Base-by-base conservation (phyloP, 495 filamentous ascomycete species). In the Xylaria palmicola region DNA sequence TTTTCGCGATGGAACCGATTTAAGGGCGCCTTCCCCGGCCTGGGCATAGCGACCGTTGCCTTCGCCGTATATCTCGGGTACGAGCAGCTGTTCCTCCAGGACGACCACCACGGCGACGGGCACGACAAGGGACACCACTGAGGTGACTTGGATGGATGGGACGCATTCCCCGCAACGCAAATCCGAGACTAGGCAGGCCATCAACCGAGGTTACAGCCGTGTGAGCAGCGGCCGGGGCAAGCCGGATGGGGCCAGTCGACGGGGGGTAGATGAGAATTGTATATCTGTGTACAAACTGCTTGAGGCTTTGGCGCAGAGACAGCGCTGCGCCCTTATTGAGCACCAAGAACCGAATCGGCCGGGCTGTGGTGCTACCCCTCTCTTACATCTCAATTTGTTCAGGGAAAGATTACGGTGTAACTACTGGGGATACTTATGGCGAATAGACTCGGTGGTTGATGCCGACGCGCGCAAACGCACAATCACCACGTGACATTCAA, bases 1-100 rank as follows among this genome's bases (percentile, higher is more conserved):
- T 98, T 97, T 83, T 87, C 86, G 58, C 85, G 93, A 54, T 89
- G 76, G 74, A 93, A 95, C 79, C 90, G 94, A 22, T 96, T 97
- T 81, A 90, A 85, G 75, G 79, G 85, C 57, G 78, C 86, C 56
- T 89, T 98, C 75, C 94, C 94, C 29, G 94, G 94, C 49, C 79
- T 98, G 50, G 95, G 94, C 45, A 94, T 91, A 62, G 94, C 92
- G 5, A 88, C 87, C 8, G 93, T 93, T 45, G 92, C 92, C 10
- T 98, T 98, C 74, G 86, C 88, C 36, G 87, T 77, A 49, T 98
- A 98, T 78, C 90, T 92, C 76, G 83, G 81, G 37, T 96, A 90
- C 72, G 94, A 98, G 79, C 83, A 91, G 69, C 68, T 95, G 41
- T 96, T 97, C 72, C 62, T 95, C 58, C 85, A 89, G 68, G 87